These are phyloP conservation scores for Phyllosticta capitalensis DNA, from an alignment of 2,329 filamentous ascomycete species.

Conservation along the genomic window DNA sequence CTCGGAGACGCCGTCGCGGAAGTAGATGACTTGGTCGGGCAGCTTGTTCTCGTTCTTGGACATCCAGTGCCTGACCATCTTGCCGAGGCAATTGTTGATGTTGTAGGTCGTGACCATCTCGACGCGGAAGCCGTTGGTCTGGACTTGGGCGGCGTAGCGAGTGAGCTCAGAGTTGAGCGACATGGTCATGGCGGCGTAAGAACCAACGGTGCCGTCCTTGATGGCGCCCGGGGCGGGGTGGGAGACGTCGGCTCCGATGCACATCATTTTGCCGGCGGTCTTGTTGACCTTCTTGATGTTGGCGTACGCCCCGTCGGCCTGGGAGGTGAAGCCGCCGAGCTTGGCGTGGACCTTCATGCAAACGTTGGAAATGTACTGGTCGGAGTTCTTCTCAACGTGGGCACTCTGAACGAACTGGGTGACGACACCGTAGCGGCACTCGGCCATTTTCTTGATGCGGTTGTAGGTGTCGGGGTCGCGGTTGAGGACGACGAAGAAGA, in stretches of 20 bases:
- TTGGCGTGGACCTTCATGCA: constrained; percentile 97
- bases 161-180: constrained; percentile 61
- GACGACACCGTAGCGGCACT: constrained; percentile 74
- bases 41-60: constrained; percentile 42
- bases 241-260: constrained; percentile 86
- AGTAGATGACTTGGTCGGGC: constrained; percentile 75
- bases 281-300: constrained; percentile 19
- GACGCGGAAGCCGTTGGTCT: constrained; percentile 73
- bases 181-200: constrained; percentile 79
- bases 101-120: constrained; percentile 69
- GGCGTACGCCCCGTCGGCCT: constrained; percentile 29
- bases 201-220: constrained; percentile 40
- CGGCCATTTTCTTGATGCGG: constrained; percentile 79
- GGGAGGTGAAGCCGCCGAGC: constrained; percentile 69
- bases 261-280: constrained; percentile 50
- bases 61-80: constrained; percentile 58
- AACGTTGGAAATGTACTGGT: constrained; percentile 88
- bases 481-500: constrained; percentile 68
- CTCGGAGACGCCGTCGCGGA: constrained; percentile 86
- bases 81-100: constrained; percentile 54
- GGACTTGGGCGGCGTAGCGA: constrained; percentile 67
- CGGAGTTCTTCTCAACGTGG: constrained; percentile 59
- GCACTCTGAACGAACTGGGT: constrained; percentile 70
- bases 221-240: constrained; percentile 60
- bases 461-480: constrained; percentile 67